phyloP scores from a whole-genome alignment of 2,329 filamentous ascomycete genomes.

The Venturia aucupariae region DNA sequence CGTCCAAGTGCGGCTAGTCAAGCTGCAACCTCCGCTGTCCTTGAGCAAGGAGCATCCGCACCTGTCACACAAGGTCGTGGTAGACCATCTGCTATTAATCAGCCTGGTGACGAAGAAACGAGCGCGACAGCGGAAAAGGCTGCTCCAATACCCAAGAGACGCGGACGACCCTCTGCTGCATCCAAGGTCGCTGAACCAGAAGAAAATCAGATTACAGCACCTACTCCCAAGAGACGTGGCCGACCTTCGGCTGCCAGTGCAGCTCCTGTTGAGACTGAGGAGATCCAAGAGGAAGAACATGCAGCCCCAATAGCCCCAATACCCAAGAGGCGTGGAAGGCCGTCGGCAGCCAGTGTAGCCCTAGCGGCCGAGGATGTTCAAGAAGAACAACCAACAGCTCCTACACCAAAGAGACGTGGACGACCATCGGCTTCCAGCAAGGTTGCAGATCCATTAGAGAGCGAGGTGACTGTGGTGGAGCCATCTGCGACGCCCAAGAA shows the following conservation, averaged over 20 bases:
- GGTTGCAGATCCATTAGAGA: not conserved
- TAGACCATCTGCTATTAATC: not conserved
- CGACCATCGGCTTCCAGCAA: not conserved
- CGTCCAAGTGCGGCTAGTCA: not conserved
- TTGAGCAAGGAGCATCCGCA: not conserved
- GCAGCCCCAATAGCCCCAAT: not conserved
- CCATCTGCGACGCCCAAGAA: constrained; percentile 1
- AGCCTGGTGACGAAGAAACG: not conserved
- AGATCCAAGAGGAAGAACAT: constrained; percentile 6
- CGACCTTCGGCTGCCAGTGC: constrained; percentile 8
- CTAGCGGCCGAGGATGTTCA: not conserved
- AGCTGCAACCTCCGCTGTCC: not conserved
- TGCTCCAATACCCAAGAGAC: constrained; percentile 13
- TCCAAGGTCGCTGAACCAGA: not conserved
- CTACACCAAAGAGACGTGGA: constrained; percentile 3
- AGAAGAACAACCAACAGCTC: not conserved
- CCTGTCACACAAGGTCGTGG: not conserved
- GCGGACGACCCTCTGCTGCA: constrained; percentile 13
- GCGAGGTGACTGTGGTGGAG: not conserved
- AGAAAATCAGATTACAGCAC: not conserved
- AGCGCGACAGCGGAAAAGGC: not conserved
- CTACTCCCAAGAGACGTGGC: constrained; percentile 5
- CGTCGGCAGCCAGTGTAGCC: not conserved
- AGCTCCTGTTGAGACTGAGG: not conserved
- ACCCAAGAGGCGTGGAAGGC: not conserved